These are phyloP conservation scores for Alternaria solani DNA, from an alignment of 2,329 filamentous ascomycete species.

Conservation along the genomic window DNA sequence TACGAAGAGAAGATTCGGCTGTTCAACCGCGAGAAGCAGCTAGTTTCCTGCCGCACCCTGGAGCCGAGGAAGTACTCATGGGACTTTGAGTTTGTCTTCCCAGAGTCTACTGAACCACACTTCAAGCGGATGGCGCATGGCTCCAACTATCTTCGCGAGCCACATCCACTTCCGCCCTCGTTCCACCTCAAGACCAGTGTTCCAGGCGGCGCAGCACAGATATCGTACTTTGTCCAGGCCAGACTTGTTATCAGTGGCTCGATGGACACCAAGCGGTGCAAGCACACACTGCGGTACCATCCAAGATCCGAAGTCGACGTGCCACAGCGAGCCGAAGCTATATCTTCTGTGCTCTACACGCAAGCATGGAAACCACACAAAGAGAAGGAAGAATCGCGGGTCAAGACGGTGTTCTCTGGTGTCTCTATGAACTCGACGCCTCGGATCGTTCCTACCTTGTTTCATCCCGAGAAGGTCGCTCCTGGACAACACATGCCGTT, in stretches of 20 bases:
- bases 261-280: constrained; percentile 26
- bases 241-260: constrained; percentile 27
- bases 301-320: constrained; percentile 26
- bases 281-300: constrained; percentile 38
- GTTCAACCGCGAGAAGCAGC: constrained; percentile 39
- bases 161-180: constrained; percentile 46
- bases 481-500: constrained; percentile 47
- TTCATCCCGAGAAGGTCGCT: constrained; percentile 37
- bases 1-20: constrained; percentile 42
- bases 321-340: constrained; percentile 28
- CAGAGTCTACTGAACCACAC: constrained; percentile 38
- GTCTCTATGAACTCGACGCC: constrained; percentile 24
- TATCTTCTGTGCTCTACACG: constrained; percentile 36
- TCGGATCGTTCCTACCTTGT: constrained; percentile 42
- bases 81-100: constrained; percentile 49
- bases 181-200: constrained; percentile 38
- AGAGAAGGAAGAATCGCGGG: constrained; percentile 21
- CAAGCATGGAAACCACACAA: constrained; percentile 40
- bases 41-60: constrained; percentile 30
- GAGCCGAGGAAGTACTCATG: constrained; percentile 42
- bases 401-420: constrained; percentile 36
- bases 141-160: constrained; percentile 39
- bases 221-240: constrained; percentile 45
- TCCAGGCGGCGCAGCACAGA: constrained; percentile 38
- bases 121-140: constrained; percentile 39